Evolutionary conservation across 2,329 filamentous ascomycete species (phyloP).

Genomic region (Trichoderma brevicompactum): DNA sequence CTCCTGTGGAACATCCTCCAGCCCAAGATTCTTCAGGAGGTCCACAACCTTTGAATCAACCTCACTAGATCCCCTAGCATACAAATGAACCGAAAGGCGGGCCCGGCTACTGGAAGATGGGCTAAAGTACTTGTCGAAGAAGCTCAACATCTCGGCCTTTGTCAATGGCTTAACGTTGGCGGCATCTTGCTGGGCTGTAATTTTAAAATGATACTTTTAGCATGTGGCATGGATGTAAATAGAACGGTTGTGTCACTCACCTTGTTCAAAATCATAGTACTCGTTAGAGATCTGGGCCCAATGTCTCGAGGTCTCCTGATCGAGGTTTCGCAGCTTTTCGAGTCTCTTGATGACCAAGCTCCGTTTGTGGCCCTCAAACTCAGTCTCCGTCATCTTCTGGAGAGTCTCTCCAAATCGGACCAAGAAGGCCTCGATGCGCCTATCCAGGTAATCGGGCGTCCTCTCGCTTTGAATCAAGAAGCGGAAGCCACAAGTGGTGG

Average conservation of each 20-base stretch:
- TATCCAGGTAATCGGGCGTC: slow-evolving; percentile 80
- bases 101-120: slow-evolving; percentile 73
- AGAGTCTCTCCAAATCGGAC: slow-evolving; percentile 67
- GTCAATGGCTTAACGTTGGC: slow-evolving; percentile 72
- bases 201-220: background rate
- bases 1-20: slow-evolving; percentile 47
- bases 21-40: slow-evolving; percentile 44
- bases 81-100: slow-evolving; percentile 84
- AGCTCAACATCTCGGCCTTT: slow-evolving; percentile 78
- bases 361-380: slow-evolving; percentile 90
- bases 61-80: slow-evolving; percentile 66
- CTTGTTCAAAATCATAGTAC: slow-evolving; percentile 85
- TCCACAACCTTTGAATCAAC: slow-evolving; percentile 53
- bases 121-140: slow-evolving; percentile 76
- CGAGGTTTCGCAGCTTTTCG: slow-evolving; percentile 91
- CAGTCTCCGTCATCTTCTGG: slow-evolving; percentile 75
- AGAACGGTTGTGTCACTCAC: slow-evolving; percentile 54
- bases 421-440: slow-evolving; percentile 85
- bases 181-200: slow-evolving; percentile 73
- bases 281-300: slow-evolving; percentile 86
- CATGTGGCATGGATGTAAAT: background rate
- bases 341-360: slow-evolving; percentile 84
- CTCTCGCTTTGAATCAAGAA: slow-evolving; percentile 94
- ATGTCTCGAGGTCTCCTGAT: slow-evolving; percentile 79
- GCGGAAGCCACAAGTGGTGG: slow-evolving; percentile 82